A percentile compares a stretch with the other conserved stretches of the same genome.
These are phyloP conservation scores for Aspergillus nomiae DNA, from an alignment of 2,329 filamentous ascomycete genomes.

Conservation along the genomic window DNA sequence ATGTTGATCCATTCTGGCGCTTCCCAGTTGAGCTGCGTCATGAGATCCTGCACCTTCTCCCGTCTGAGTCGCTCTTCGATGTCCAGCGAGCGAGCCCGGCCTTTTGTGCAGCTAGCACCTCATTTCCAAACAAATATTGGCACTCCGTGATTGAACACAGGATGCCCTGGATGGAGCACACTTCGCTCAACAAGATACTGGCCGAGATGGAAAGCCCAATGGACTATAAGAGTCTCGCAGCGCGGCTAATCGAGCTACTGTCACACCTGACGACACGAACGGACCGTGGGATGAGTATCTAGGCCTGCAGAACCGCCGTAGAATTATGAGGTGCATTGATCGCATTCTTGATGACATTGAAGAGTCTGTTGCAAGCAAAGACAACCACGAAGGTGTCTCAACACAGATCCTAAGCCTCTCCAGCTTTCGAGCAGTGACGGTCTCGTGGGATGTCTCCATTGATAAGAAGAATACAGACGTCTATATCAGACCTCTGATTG, in stretches of 20 bases:
- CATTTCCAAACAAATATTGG: conserved; percentile 3
- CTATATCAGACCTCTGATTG: not conserved
- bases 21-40: conserved; percentile 6
- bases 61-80: not conserved
- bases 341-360: not conserved
- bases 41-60: conserved; percentile 6
- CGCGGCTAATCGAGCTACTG: not conserved
- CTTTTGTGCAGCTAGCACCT: not conserved
- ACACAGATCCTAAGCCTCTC: not conserved
- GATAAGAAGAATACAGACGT: not conserved
- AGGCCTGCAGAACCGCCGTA: not conserved
- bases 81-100: conserved; percentile 2
- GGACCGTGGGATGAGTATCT: not conserved
- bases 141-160: not conserved
- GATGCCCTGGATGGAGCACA: not conserved
- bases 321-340: not conserved
- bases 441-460: not conserved
- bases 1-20: not conserved
- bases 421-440: not conserved
- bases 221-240: not conserved
- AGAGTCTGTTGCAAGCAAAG: not conserved
- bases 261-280: not conserved
- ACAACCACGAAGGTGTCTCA: not conserved
- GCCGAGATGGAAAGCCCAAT: not conserved
- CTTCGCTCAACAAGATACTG: not conserved